Evolutionary conservation across 2,329 filamentous ascomycete genomes (phyloP), one percentile per base, ranked within the genome.

Genomic region (Fusarium piperis): DNA sequence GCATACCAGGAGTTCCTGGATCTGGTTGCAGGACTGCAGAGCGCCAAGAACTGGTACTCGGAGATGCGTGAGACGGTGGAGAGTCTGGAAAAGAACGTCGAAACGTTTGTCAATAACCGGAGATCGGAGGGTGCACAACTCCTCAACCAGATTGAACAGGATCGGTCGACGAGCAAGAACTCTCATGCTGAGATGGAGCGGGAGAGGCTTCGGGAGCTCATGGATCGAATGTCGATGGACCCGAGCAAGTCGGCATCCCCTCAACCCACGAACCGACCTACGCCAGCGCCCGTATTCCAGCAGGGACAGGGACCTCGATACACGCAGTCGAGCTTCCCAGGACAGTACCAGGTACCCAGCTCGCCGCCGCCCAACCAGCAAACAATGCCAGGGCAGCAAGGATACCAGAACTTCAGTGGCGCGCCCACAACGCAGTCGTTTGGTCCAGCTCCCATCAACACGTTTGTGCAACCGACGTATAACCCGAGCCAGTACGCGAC

Each of bases 181-280:
- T 82, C 84, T 4, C 86, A 89, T 64, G 94, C 94, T 33, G 94
- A 97, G 76, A 87, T 93, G 59, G 95, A 98, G 79, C 91, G 97
- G 79, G 94, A 97, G 77, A 90, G 95, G 62, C 84, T 99, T 62
- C 91, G 93, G 64, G 93, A 93, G 44, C 85, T 99, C 41, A 98
- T 99, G 96, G 95, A 98, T 78, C 90, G 95, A 60, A 95, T 98
- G 90, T 95, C 94, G 2, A 92, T 98, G 83, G 94, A 95, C n/a
- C 85, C 88, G 52, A 83, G 63, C 79, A 79, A 79, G 41, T 78
- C 82, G 26, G 44, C 4, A 12, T 80, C 83, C 56, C 69, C 76
- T 33, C 74, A 78, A 38, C 87, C 90, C 64, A 80, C 87, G 39
- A 73, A 41, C 23, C 70, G 70, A 28, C 70, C 70, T 44, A 65